Evolutionary conservation across 1,284 basidiomycete species (phyloP), one percentile per base, ranked within the genome.

Genomic region (Ustilago tritici): DNA sequence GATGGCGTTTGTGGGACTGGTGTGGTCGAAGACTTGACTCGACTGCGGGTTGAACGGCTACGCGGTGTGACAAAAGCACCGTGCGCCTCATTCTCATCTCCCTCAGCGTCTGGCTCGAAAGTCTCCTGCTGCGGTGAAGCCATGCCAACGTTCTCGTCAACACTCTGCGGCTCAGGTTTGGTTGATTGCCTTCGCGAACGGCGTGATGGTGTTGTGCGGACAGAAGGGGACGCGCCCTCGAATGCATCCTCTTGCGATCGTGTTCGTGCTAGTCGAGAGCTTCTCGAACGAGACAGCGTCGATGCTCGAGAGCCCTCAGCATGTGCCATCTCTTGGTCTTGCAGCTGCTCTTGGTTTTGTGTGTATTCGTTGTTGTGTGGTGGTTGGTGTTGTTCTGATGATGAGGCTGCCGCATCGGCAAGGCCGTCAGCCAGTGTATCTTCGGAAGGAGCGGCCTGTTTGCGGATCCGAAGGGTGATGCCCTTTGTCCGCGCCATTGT

Each of bases 401-500:
- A 12, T 50, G 49, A 6, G 4, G 36, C 19, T 43, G 43, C 19
- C 57, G 50, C 57, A 23, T 46, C 23, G 4, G 56, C 43, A 40
- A 28, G 12, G 4, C 56, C 49, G 28, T 52, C n/a, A n/a, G 38
- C 10, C 19, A 54, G 15, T 43, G 57, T 59, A 41, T 67, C 68
- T 9, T 67, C 61, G 31, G 47, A 49, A 11, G 38, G 41, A 15
- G 54, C 54, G 3, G 58, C 41, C n/a, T 56, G 50, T 53, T 72
- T 73, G 56, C 76, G 76, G 5, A 78, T 67, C 52, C 67, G 61
- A 35, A 78, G 54, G 4, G 70, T 74, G 67, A 78, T 78, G 3
- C 70, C 67, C 49, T 76, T 76, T 15, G 74, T 76, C 32, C 74
- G 47, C 5, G 74, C 74, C 74, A 76, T 76, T 28, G 31, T 32